A percentile compares a stretch with the other conserved stretches of the same genome.
Evolutionary conservation across 1,284 basidiomycete genomes (phyloP).

Genomic region (Fomes fomentarius): DNA sequence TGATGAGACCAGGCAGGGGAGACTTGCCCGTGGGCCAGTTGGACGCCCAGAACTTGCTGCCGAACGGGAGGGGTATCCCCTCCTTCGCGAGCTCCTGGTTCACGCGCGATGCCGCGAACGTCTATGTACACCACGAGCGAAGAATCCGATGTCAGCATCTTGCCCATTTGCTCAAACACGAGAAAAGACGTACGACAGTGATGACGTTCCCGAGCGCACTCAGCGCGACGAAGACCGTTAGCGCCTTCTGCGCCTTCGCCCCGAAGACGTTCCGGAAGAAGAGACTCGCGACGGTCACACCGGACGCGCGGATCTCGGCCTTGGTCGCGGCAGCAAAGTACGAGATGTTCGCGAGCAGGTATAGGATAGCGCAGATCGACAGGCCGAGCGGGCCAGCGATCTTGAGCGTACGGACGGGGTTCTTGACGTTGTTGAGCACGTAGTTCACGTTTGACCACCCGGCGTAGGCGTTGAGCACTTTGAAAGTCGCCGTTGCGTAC

Average conservation of each 20-base stretch:
- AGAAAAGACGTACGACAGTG: slow-evolving; percentile 29
- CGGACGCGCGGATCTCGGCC: slow-evolving; percentile 59
- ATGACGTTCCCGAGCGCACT: slow-evolving; percentile 36
- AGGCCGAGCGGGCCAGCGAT: slow-evolving; percentile 68
- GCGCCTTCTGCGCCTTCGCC: slow-evolving; percentile 56
- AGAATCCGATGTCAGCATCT: too few relatives aligned
- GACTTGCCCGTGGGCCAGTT: slow-evolving; percentile 66
- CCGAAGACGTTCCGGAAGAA: slow-evolving; percentile 76
- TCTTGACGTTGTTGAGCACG: slow-evolving; percentile 61
- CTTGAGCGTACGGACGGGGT: slow-evolving; percentile 71
- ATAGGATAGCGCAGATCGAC: slow-evolving; percentile 53
- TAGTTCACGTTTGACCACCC: slow-evolving; percentile 39
- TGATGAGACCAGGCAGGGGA: slow-evolving; percentile 61
- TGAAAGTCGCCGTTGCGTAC: slow-evolving; percentile 63
- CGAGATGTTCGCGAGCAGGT: slow-evolving; percentile 65
- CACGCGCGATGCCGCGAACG: slow-evolving; percentile 32
- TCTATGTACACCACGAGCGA: too few relatives aligned
- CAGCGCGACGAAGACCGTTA: slow-evolving; percentile 65
- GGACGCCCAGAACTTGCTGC: slow-evolving; percentile 66
- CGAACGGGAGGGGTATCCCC: slow-evolving; percentile 56
- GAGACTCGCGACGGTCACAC: slow-evolving; percentile 64
- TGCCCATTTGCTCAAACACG: neutral
- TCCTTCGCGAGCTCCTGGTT: slow-evolving; percentile 48
- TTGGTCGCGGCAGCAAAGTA: slow-evolving; percentile 74
- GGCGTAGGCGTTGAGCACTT: slow-evolving; percentile 56